Percentiles rank a stretch among this genome's conserved stretches.
phyloP scores from a whole-genome alignment of 208 protist species.

The Strigomonas culicis region DNA sequence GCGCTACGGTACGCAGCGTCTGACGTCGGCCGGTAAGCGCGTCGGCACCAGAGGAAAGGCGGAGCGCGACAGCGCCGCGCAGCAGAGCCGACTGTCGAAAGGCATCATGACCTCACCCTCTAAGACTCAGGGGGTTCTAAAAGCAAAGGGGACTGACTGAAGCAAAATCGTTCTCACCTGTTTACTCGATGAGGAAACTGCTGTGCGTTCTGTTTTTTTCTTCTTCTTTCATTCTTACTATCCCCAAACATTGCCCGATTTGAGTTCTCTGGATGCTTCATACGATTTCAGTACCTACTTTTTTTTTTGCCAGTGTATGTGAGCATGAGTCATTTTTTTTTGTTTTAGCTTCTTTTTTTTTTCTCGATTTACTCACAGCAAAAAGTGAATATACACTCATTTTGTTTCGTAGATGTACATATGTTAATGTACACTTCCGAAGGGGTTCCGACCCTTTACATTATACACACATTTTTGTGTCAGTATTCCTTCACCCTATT shows the following conservation, averaged over 20 bases:
- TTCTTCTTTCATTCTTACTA: slow-evolving; percentile 3
- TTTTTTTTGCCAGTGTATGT: neutral
- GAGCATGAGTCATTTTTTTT: neutral
- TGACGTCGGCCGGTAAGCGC: no score
- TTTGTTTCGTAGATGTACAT: no score
- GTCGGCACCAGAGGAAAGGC: no score
- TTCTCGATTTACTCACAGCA: neutral
- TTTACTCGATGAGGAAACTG: neutral
- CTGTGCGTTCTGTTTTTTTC: slow-evolving; percentile 11
- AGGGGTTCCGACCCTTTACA: no score
- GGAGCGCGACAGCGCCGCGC: no score
- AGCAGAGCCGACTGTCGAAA: neutral
- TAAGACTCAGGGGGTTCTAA: no score
- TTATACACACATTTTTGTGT: slow-evolving; percentile 1
- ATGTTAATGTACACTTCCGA: no score
- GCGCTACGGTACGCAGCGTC: no score
- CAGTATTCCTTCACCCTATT: neutral
- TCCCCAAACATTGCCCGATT: neutral
- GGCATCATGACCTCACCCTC: no score
- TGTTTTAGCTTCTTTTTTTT: slow-evolving; percentile 13
- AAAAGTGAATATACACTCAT: no score
- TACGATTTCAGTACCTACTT: neutral
- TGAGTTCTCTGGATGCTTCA: neutral
- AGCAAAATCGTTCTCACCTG: neutral
- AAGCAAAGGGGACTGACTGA: no score